These are phyloP conservation scores for Hirsutella minnesotensis DNA, from an alignment of 2,329 filamentous ascomycete species.

Conservation along the genomic window DNA sequence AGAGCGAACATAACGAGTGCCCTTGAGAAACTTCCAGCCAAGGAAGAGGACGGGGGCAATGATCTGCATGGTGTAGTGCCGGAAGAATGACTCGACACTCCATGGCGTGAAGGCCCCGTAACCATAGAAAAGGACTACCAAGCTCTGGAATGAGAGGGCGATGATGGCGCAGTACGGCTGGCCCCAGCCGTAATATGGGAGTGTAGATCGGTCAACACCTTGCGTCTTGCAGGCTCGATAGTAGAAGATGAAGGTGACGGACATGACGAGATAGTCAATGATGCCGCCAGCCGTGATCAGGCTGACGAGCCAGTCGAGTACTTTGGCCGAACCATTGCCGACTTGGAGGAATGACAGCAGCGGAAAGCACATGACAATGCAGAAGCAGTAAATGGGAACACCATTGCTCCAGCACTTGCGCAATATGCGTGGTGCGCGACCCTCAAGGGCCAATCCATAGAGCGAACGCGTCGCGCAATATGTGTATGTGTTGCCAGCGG, in stretches of 20 bases:
- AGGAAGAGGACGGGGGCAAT: slow-evolving; percentile 40
- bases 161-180: slow-evolving; percentile 46
- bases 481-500: slow-evolving; percentile 38
- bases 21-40: slow-evolving; percentile 52
- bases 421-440: slow-evolving; percentile 38
- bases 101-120: slow-evolving; percentile 41
- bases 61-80: slow-evolving; percentile 46
- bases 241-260: slow-evolving; percentile 32
- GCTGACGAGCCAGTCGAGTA: slow-evolving; percentile 42
- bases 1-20: slow-evolving; percentile 40
- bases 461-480: slow-evolving; percentile 39
- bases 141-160: slow-evolving; percentile 26
- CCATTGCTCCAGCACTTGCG: slow-evolving; percentile 47
- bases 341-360: slow-evolving; percentile 41
- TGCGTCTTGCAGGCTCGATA: slow-evolving; percentile 42
- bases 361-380: slow-evolving; percentile 39
- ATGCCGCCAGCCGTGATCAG: slow-evolving; percentile 45
- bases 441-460: slow-evolving; percentile 37
- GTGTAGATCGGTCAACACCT: slow-evolving; percentile 34
- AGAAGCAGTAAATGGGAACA: slow-evolving; percentile 48
- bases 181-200: slow-evolving; percentile 47
- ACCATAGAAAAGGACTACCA: slow-evolving; percentile 40
- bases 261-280: slow-evolving; percentile 50
- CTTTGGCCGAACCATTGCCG: slow-evolving; percentile 32
- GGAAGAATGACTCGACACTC: slow-evolving; percentile 33